Evolutionary conservation across 2,329 filamentous ascomycete genomes (phyloP), one percentile per base, ranked within the genome.

Genomic region (Ophiostoma angusticollis): DNA sequence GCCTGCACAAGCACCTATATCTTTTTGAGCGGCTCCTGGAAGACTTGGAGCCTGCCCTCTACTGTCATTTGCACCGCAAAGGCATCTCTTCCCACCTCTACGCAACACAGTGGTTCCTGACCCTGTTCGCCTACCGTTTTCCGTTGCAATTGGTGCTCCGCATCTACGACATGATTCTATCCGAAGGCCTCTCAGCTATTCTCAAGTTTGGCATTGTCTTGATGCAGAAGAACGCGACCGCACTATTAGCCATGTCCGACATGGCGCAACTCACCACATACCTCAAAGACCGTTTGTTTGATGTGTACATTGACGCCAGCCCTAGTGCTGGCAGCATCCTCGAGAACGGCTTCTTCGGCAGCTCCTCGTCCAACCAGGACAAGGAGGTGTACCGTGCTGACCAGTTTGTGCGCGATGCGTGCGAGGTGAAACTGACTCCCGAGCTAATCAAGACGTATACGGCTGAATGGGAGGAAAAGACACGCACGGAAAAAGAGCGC

Each of bases 71-170:
- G 40, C 83, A 84, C 53, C 79, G 91, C 42, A 77, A 83, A 40
- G 80, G 84, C 47, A 91, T 98, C 39, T 82, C 82, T 8, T 82
- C 91, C 1, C 85, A 94, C 54, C 70, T 98, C 8, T 98, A 98
- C 56, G 91, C 91, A 31, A 98, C 91, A 0, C 91, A 98, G 58
- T 98, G 91, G 91, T 98, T 98, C 61, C 71, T 98, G 35, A 98
- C 91, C 0, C 70, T 98, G n/a, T 98, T 98, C 55, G 86, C 89
- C 23, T 98, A 98, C 58, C 83, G 93, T 30, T 98, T 98, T 58
- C 91, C 91, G 8, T 70, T 98, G 7, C 91, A 98, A 55, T 75
- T 98, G 9, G 91, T 98, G 6, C 78, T 98, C 42, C 83, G 91
- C 23, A 93, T 98, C 36, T 98, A 96, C 59, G 91, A 98, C 55